phyloP scores from a whole-genome alignment of 805 yeast species.

The Lachancea thermotolerans region DNA sequence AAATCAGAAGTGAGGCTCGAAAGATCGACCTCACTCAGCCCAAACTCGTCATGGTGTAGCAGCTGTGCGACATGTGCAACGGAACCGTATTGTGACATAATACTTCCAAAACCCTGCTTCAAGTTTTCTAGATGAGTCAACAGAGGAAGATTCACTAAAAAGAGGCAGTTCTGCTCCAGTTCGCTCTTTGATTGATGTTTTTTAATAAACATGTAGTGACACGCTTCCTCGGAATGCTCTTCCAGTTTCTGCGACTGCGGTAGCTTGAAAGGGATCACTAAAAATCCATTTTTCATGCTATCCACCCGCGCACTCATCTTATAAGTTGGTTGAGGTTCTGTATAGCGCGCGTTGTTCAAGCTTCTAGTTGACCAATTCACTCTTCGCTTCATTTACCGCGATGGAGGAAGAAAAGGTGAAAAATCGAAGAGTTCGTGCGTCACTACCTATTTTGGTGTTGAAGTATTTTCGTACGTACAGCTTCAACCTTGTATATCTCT shows the following conservation, averaged over 20 bases:
- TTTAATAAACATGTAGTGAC: conserved; percentile 59
- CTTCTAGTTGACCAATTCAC: too few species aligned
- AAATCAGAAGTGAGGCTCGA: conserved; percentile 54
- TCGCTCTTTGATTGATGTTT: conserved; percentile 49
- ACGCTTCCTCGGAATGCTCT: conserved; percentile 13
- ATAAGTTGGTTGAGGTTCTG: neutral
- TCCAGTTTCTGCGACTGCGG: conserved; percentile 9
- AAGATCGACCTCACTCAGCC: conserved; percentile 45
- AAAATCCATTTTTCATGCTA: conserved; percentile 31
- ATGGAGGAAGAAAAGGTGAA: too few species aligned
- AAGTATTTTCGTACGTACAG: too few species aligned
- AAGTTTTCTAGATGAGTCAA: conserved; percentile 46
- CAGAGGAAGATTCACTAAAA: conserved; percentile 70
- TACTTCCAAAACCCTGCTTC: conserved; percentile 48
- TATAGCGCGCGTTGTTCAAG: too few species aligned
- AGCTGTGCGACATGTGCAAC: conserved; percentile 57
- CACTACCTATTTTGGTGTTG: too few species aligned
- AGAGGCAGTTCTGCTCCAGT: conserved; percentile 49
- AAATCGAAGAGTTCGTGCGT: too few species aligned
- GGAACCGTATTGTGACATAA: conserved; percentile 38
- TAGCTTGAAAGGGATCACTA: conserved; percentile 30
- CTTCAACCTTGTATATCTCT: too few species aligned
- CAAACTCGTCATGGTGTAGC: conserved; percentile 37
- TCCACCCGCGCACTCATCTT: conserved; percentile 2
- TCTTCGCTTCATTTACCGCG: too few species aligned